Evolutionary conservation across 345 rosid species (phyloP).

Genomic region (Geranium brycei): DNA sequence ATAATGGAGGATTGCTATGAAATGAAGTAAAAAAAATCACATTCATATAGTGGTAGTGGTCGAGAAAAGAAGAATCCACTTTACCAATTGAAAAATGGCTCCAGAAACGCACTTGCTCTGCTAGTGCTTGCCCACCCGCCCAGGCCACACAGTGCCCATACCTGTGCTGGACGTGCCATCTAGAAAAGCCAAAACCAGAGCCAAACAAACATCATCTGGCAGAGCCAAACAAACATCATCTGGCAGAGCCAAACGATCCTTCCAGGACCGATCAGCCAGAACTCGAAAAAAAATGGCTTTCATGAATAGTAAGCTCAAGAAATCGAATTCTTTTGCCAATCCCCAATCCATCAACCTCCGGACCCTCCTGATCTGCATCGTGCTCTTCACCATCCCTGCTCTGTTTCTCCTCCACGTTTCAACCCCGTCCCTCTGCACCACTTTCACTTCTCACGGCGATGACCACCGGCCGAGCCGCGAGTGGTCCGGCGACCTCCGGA

Average conservation of each 20-base stretch:
- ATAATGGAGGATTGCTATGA: neutral
- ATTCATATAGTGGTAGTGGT: neutral
- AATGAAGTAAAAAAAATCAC: no score
- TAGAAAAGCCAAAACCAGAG: slow-evolving; percentile 8
- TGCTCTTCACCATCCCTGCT: slow-evolving; percentile 67
- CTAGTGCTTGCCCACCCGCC: neutral
- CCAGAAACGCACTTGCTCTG: neutral
- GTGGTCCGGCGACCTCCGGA: slow-evolving; percentile 70
- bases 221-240: neutral
- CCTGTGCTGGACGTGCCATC: neutral
- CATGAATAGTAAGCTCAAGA: slow-evolving; percentile 41
- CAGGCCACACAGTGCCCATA: neutral
- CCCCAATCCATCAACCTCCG: slow-evolving; percentile 29
- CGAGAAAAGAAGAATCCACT: neutral
- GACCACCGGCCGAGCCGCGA: slow-evolving; percentile 2
- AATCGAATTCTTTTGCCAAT: slow-evolving; percentile 16
- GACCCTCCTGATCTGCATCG: slow-evolving; percentile 60
- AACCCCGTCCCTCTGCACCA: slow-evolving; percentile 26
- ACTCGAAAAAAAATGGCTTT: slow-evolving; percentile 30
- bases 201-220: slow-evolving; percentile 12
- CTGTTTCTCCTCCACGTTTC: slow-evolving; percentile 63
- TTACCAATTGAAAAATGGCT: neutral
- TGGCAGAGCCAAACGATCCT: neutral
- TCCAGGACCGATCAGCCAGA: neutral
- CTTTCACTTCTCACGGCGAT: slow-evolving; percentile 7